Evolutionary conservation across 768 basidiomycete genomes (phyloP).

Genomic region (Boletus sensibilis): DNA sequence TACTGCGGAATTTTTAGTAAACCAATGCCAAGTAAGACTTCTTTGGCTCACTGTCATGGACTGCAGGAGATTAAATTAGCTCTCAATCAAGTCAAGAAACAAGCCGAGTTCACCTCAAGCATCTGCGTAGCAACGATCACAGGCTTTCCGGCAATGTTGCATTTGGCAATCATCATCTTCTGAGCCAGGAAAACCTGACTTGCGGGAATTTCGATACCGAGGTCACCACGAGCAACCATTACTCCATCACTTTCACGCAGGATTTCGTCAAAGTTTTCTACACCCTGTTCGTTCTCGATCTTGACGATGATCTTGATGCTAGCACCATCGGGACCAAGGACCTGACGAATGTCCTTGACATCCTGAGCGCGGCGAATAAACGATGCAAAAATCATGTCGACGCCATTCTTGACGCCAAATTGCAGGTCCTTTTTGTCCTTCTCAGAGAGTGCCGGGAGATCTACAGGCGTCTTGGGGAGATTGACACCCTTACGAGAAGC

Average conservation of each 20-base stretch:
- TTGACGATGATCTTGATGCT: conserved; percentile 99
- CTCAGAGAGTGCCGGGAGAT: conserved; percentile 94
- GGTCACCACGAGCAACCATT: conserved; percentile 99
- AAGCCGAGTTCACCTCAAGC: conserved; percentile 72
- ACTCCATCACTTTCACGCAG: conserved; percentile 94
- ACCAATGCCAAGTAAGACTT: not conserved
- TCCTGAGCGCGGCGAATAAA: conserved; percentile 97
- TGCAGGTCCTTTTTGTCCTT: conserved; percentile 96
- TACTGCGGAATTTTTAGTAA: conserved; percentile 52
- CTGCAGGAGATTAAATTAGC: conserved; percentile 37
- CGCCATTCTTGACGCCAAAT: conserved; percentile 96
- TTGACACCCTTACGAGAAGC: conserved; percentile 99
- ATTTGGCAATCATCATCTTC: conserved; percentile 99
- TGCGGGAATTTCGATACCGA: conserved; percentile 99
- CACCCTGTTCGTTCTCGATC: conserved; percentile 99
- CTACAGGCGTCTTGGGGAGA: conserved; percentile 95
- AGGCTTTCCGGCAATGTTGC: conserved; percentile 96
- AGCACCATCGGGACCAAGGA: conserved; percentile 92
- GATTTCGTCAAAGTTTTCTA: conserved; percentile 99
- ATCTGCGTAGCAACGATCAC: conserved; percentile 99
- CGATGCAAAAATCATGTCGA: conserved; percentile 99
- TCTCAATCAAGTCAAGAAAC: not conserved
- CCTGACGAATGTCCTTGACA: conserved; percentile 88
- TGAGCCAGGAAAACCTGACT: conserved; percentile 98
- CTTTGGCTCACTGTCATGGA: conserved; percentile 80